Evolutionary conservation across 805 yeast genomes (phyloP).

Genomic region (Metschnikowia baotianmanensis): DNA sequence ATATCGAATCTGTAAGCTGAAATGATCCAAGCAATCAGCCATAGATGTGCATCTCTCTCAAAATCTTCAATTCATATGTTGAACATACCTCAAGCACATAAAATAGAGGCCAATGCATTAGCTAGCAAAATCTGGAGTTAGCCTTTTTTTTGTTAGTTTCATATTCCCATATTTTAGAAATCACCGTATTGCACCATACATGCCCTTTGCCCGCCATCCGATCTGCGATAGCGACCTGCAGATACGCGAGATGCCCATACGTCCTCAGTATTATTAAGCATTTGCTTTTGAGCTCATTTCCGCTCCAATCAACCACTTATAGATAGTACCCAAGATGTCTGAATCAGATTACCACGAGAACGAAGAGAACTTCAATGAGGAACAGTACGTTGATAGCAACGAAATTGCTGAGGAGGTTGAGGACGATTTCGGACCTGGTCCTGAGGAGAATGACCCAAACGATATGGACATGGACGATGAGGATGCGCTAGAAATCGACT

Average conservation of each 20-base stretch:
- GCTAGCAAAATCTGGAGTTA: too few relatives aligned
- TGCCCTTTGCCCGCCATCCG: too few relatives aligned
- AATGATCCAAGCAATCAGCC: too few relatives aligned
- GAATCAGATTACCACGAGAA: conserved; percentile 12
- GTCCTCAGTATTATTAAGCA: conserved; percentile 11
- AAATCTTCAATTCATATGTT: too few relatives aligned
- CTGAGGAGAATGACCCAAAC: conserved; percentile 38
- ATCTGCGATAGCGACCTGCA: conserved; percentile 3
- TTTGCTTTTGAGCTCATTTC: neutral
- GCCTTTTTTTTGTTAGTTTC: too few relatives aligned
- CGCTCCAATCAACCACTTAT: neutral
- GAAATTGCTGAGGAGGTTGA: conserved; percentile 44
- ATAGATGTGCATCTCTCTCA: too few relatives aligned
- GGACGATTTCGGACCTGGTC: conserved; percentile 31
- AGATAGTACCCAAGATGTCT: conserved; percentile 12
- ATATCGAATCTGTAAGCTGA: too few relatives aligned
- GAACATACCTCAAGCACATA: too few relatives aligned
- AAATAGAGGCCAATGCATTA: too few relatives aligned
- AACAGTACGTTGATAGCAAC: conserved; percentile 37
- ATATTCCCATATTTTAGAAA: too few relatives aligned
- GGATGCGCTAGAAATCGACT: conserved; percentile 70
- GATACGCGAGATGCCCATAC: conserved; percentile 12
- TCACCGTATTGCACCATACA: too few relatives aligned
- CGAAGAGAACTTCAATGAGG: conserved; percentile 19
- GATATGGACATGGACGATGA: conserved; percentile 36